phyloP scores from a whole-genome alignment of 202 grass and related monocot species.

The Musa balbisiana region DNA sequence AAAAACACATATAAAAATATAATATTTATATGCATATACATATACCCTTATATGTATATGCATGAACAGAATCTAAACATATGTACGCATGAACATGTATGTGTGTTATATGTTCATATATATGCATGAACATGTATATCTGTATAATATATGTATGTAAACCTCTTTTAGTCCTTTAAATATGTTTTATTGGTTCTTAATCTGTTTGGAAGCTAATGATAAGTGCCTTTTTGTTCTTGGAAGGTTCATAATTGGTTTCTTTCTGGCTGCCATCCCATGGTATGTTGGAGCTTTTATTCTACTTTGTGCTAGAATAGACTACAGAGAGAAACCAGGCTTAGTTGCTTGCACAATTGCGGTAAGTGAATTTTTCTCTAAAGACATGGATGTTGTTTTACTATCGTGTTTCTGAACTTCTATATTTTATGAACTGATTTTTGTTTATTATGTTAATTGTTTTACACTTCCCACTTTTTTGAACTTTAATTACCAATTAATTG shows the following conservation, averaged over 20 bases:
- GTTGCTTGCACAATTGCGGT: constrained; percentile 72
- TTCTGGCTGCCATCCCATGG: constrained; percentile 79
- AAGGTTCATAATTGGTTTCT: constrained; percentile 87
- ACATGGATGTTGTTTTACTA: background rate
- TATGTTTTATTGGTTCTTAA: constrained; percentile 12
- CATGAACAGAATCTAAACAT: too few relatives aligned
- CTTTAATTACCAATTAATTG: background rate
- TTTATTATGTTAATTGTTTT: background rate
- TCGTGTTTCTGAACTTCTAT: background rate
- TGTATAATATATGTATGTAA: too few relatives aligned
- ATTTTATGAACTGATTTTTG: background rate
- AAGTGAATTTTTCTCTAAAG: constrained; percentile 24
- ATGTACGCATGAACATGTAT: too few relatives aligned
- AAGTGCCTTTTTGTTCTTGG: constrained; percentile 13
- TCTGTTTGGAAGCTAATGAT: constrained; percentile 13
- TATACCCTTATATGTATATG: too few relatives aligned
- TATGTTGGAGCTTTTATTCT: constrained; percentile 75
- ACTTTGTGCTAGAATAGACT: constrained; percentile 55
- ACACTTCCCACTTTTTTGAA: background rate
- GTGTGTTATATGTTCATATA: too few relatives aligned
- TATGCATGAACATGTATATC: too few relatives aligned
- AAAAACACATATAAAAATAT: too few relatives aligned
- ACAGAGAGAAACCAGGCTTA: constrained; percentile 72
- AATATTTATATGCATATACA: too few relatives aligned
- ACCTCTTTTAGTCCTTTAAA: background rate